Percentiles rank a stretch among this genome's conserved stretches.
These are phyloP conservation scores for Mucor lusitanicus DNA, from an alignment of 371 early-diverging fungal genomes.

Conservation along the genomic window DNA sequence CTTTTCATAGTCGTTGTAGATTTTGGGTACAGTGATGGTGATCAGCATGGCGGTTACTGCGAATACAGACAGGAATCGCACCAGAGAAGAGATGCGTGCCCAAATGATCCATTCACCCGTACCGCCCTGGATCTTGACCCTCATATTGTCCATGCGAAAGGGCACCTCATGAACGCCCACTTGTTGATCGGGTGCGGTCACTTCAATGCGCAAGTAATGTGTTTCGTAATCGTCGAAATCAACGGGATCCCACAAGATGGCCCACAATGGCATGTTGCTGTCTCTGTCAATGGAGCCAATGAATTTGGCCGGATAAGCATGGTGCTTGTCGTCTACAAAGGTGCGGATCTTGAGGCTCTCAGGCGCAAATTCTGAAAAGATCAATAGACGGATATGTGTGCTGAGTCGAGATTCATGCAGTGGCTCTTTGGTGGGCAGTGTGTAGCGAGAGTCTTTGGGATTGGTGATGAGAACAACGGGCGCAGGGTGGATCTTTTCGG, in stretches of 20 bases:
- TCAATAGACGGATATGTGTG: constrained; percentile 75
- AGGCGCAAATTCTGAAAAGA: constrained; percentile 54
- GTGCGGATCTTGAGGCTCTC: constrained; percentile 53
- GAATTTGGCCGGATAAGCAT: constrained; percentile 37
- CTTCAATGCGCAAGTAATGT: constrained; percentile 66
- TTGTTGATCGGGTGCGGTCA: constrained; percentile 56
- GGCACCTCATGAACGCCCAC: constrained; percentile 35
- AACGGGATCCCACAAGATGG: constrained; percentile 69
- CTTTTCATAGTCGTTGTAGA: constrained; percentile 26
- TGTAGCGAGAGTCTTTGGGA: constrained; percentile 83
- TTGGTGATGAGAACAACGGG: constrained; percentile 87
- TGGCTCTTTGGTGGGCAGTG: constrained; percentile 76
- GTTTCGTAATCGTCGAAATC: constrained; percentile 63
- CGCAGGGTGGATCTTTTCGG: constrained; percentile 31
- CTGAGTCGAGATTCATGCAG: constrained; percentile 56
- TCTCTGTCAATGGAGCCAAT: constrained; percentile 27
- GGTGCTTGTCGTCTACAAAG: constrained; percentile 46
- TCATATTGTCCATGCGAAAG: constrained; percentile 68
- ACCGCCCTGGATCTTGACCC: constrained; percentile 63
- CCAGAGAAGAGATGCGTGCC: constrained; percentile 48
- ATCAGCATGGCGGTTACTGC: constrained; percentile 23
- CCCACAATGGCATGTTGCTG: constrained; percentile 70
- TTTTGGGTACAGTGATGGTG: constrained; percentile 36
- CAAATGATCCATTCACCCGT: constrained; percentile 79
- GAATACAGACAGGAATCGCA: constrained; percentile 29